These are phyloP conservation scores for Podaxis mareebaensis DNA, from an alignment of 768 basidiomycete species.

Conservation along the genomic window DNA sequence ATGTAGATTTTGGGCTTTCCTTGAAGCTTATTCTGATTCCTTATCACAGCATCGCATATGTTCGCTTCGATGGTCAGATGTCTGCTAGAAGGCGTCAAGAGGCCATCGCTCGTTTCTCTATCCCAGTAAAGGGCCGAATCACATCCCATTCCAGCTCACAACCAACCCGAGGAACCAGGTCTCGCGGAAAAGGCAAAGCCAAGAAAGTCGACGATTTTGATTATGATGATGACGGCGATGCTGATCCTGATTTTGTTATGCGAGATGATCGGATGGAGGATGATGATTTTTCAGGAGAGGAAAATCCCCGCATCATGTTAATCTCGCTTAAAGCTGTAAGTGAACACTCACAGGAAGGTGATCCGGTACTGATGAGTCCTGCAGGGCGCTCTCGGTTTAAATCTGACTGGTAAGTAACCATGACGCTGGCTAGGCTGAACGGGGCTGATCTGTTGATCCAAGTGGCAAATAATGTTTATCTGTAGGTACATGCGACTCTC, in stretches of 20 bases:
- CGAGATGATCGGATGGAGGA: constrained; percentile 25
- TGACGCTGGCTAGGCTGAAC: not conserved
- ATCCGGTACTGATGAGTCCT: constrained; percentile 1
- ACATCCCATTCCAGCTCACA: not conserved
- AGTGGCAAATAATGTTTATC: constrained; percentile 83
- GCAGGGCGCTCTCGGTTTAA: constrained; percentile 81
- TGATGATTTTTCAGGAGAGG: constrained; percentile 25
- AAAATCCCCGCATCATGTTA: constrained; percentile 79
- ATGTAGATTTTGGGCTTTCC: constrained; percentile 18
- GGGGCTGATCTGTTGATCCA: not conserved
- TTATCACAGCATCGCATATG: constrained; percentile 61
- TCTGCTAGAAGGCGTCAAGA: constrained; percentile 80
- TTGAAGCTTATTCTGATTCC: not conserved
- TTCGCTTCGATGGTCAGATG: constrained; percentile 86
- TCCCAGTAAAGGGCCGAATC: constrained; percentile 50
- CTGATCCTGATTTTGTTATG: constrained; percentile 36
- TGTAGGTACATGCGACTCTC: constrained; percentile 48
- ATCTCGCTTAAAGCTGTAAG: constrained; percentile 78
- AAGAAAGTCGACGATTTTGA: constrained; percentile 22
- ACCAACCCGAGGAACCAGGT: not conserved
- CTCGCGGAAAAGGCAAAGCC: constrained; percentile 9
- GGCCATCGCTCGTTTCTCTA: constrained; percentile 69
- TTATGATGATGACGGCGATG: constrained; percentile 26
- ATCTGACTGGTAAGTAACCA: constrained; percentile 57
- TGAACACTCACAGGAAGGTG: constrained; percentile 1